These are phyloP conservation scores for Microdochium paspali DNA, from an alignment of 2,329 filamentous ascomycete genomes.

Conservation along the genomic window DNA sequence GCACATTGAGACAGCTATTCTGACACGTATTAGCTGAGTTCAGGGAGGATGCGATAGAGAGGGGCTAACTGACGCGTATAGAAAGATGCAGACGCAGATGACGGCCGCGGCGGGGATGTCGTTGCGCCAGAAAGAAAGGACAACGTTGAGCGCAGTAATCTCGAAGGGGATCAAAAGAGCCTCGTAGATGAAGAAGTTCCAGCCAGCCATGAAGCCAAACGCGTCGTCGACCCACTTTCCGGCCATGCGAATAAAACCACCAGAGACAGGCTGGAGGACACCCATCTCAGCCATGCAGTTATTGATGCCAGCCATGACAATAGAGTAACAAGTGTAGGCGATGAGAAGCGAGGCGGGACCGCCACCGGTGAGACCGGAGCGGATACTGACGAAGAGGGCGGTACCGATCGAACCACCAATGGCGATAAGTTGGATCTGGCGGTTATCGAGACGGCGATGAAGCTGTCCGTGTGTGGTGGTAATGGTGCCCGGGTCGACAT, in stretches of 20 bases:
- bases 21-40: slow-evolving; percentile 17
- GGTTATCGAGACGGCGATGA: slow-evolving; percentile 31
- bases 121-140: slow-evolving; percentile 35
- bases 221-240: slow-evolving; percentile 59
- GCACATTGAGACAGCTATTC: slow-evolving; percentile 23
- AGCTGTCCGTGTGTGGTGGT: slow-evolving; percentile 15
- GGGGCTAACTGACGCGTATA: slow-evolving; percentile 29
- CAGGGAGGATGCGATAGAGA: slow-evolving; percentile 19
- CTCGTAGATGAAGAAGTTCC: slow-evolving; percentile 33
- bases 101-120: slow-evolving; percentile 38
- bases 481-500: neutral
- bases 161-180: slow-evolving; percentile 30
- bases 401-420: slow-evolving; percentile 50
- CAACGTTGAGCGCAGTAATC: slow-evolving; percentile 28
- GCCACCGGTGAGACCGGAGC: slow-evolving; percentile 39
- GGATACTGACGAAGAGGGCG: slow-evolving; percentile 53
- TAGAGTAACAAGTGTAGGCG: slow-evolving; percentile 46
- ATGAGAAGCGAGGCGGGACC: slow-evolving; percentile 46
- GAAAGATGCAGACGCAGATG: slow-evolving; percentile 22
- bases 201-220: slow-evolving; percentile 44
- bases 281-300: slow-evolving; percentile 59
- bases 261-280: slow-evolving; percentile 50
- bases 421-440: slow-evolving; percentile 48
- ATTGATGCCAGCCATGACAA: slow-evolving; percentile 51
- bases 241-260: slow-evolving; percentile 55